These are phyloP conservation scores for Ganoderma lucidum DNA, from an alignment of 1,284 basidiomycete species.

Conservation along the genomic window DNA sequence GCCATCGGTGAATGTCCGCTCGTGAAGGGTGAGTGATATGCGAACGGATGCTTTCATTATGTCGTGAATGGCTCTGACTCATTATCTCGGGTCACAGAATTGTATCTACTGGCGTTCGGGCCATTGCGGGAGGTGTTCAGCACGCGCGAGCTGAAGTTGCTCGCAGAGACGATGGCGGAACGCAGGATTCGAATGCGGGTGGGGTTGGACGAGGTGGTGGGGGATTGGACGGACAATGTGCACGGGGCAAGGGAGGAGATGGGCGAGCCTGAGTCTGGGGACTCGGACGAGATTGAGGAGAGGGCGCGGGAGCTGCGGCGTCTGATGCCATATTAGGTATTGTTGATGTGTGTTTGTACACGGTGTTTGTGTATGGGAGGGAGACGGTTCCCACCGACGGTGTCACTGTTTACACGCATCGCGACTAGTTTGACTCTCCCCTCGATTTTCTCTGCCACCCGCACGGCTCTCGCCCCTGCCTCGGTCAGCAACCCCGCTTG, in stretches of 20 bases:
- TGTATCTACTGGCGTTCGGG: slow-evolving; percentile 89
- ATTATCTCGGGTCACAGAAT: slow-evolving; percentile 54
- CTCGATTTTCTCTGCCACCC: slow-evolving; percentile 19
- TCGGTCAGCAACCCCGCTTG: slow-evolving; percentile 23
- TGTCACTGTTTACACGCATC: slow-evolving; percentile 19
- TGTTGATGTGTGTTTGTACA: slow-evolving; percentile 30
- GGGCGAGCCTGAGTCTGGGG: slow-evolving; percentile 34
- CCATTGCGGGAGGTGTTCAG: slow-evolving; percentile 75
- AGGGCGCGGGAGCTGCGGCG: slow-evolving; percentile 65
- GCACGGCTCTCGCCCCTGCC: slow-evolving; percentile 18
- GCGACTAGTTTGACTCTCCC: background rate
- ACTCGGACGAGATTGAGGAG: slow-evolving; percentile 66
- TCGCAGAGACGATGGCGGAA: slow-evolving; percentile 85
- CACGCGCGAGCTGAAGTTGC: slow-evolving; percentile 68
- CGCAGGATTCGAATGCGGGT: slow-evolving; percentile 77
- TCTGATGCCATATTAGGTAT: slow-evolving; percentile 65
- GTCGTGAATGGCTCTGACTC: slow-evolving; percentile 18
- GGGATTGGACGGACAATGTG: slow-evolving; percentile 44
- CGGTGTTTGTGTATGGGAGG: slow-evolving; percentile 27
- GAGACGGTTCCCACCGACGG: slow-evolving; percentile 15
- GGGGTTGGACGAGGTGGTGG: slow-evolving; percentile 70
- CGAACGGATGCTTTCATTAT: slow-evolving; percentile 14
- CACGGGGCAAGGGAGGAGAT: slow-evolving; percentile 36
- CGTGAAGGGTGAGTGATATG: slow-evolving; percentile 67
- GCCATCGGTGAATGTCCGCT: slow-evolving; percentile 87